Base-by-base conservation (phyloP, 1,284 basidiomycete species). In the Tetrapyrgos nigripes region DNA sequence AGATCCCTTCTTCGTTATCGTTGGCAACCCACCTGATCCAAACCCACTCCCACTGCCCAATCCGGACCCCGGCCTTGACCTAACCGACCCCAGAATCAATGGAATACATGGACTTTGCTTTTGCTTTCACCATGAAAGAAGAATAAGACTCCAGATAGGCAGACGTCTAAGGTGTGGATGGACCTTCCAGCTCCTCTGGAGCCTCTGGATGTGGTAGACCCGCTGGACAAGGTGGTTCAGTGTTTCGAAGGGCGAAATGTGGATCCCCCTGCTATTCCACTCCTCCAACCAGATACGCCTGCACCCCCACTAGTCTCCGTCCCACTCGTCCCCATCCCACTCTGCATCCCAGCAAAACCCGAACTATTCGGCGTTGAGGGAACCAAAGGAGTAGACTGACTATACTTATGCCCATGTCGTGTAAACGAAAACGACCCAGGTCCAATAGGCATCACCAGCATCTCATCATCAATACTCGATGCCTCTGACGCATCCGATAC, bases 401-500 rank as follows among this genome's bases (percentile, higher is more conserved):
- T 9, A 40, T 40, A n/a, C 4, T 17, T 17, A n/a, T 40, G 37
- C 4, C 37, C 37, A 9, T 17, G 13, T 17, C 17, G 13, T 4
- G 14, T n/a, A 40, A 40, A 40, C 8, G 31, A 33, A n/a, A 8
- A 8, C n/a, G n/a, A 19, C 19, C 33, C 37, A 10, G 85, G 85
- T 0, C 85, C 88, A 53, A 89, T 79, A 3, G 87, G 85, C 89
- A 90, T 89, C 21, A 89, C 84, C 51, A 91, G 80, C 84, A 89
- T 87, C 48, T 79, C 85, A 69, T 91, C 88, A 66, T 91, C 89
- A 52, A 89, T 83, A n/a, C n/a, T n/a, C n/a, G n/a, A n/a, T 46
- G 86, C 85, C 28, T 89, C 86, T 60, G 89, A 87, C 26, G 88
- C 86, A 55, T 86, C 82, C 19, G 63, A 52, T 58, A 52, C 54